Evolutionary conservation across 768 basidiomycete species (phyloP).

Genomic region (Suillus cothurnatus): DNA sequence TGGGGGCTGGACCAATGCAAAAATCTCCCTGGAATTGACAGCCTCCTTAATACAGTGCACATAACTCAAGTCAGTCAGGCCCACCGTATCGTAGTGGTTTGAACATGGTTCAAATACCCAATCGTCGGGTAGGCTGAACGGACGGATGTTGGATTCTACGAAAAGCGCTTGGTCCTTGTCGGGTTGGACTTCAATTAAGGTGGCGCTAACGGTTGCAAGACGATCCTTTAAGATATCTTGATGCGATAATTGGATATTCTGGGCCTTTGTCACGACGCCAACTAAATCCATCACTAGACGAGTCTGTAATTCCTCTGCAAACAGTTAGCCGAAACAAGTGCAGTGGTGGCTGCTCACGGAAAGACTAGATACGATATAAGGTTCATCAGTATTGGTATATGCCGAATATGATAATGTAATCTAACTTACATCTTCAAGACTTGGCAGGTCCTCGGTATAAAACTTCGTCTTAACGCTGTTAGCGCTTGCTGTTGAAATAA

Average conservation of each 20-base stretch:
- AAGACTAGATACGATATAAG: slow-evolving; percentile 50
- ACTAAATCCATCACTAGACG: slow-evolving; percentile 59
- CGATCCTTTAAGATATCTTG: slow-evolving; percentile 59
- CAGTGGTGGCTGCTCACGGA: slow-evolving; percentile 47
- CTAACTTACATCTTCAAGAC: slow-evolving; percentile 67
- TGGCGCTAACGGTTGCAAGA: slow-evolving; percentile 46
- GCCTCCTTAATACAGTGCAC: not conserved
- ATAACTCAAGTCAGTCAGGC: slow-evolving; percentile 21
- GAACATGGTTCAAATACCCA: slow-evolving; percentile 78
- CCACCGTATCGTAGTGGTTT: slow-evolving; percentile 75
- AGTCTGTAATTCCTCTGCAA: slow-evolving; percentile 68
- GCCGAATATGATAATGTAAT: slow-evolving; percentile 15
- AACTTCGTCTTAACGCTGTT: slow-evolving; percentile 73
- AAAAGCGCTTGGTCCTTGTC: slow-evolving; percentile 69
- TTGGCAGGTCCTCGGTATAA: slow-evolving; percentile 68
- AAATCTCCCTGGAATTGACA: slow-evolving; percentile 40
- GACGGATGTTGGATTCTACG: slow-evolving; percentile 68
- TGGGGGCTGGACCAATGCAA: slow-evolving; percentile 68
- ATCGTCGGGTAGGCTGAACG: slow-evolving; percentile 64
- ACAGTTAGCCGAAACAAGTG: not conserved
- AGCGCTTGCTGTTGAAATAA: slow-evolving; percentile 69
- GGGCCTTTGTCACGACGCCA: slow-evolving; percentile 57
- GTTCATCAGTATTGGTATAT: slow-evolving; percentile 12
- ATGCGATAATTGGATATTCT: slow-evolving; percentile 59
- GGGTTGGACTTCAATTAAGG: slow-evolving; percentile 55